Conservation (phyloP, 257 asterid genomes). For the Sherardia arvensis region DNA sequence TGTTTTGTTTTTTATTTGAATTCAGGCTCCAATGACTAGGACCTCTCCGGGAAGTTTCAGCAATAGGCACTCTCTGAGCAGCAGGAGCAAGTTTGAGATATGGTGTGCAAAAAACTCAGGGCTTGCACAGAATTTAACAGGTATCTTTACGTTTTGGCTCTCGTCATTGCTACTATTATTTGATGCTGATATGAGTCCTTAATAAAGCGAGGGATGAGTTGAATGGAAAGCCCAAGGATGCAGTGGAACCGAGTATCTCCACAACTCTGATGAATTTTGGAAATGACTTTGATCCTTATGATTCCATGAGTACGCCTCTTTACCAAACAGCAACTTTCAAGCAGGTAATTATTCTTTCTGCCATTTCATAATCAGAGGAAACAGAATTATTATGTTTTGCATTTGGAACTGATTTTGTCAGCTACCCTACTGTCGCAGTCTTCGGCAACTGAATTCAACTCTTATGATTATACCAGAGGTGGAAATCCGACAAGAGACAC, state of each 20-base stretch:
- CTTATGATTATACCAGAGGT: constrained; percentile 90
- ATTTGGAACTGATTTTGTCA: not conserved
- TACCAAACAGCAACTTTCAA: constrained; percentile 98
- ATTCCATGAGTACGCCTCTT: constrained; percentile 80
- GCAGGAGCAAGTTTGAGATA: constrained; percentile 27
- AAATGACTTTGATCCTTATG: constrained; percentile 84
- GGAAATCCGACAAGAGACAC: constrained; percentile 96
- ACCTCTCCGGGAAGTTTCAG: constrained; percentile 27
- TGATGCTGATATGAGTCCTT: not conserved
- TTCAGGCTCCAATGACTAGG: constrained; percentile 32
- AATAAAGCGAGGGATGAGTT: constrained; percentile 25
- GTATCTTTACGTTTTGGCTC: constrained; percentile 18
- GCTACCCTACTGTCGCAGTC: constrained; percentile 43
- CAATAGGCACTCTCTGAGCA: constrained; percentile 16
- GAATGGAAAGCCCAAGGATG: constrained; percentile 27
- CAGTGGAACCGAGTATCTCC: constrained; percentile 48
- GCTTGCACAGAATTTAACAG: constrained; percentile 35
- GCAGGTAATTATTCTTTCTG: constrained; percentile 55
- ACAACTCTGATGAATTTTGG: constrained; percentile 79
- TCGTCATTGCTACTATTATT: not conserved
- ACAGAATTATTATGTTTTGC: no score
- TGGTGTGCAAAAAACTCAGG: constrained; percentile 51
- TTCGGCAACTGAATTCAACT: constrained; percentile 69
- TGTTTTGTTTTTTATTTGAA: constrained; percentile 6
- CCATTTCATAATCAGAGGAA: not conserved